Conservation (phyloP, 208 protist species). For the Crithidia brevicula region DNA sequence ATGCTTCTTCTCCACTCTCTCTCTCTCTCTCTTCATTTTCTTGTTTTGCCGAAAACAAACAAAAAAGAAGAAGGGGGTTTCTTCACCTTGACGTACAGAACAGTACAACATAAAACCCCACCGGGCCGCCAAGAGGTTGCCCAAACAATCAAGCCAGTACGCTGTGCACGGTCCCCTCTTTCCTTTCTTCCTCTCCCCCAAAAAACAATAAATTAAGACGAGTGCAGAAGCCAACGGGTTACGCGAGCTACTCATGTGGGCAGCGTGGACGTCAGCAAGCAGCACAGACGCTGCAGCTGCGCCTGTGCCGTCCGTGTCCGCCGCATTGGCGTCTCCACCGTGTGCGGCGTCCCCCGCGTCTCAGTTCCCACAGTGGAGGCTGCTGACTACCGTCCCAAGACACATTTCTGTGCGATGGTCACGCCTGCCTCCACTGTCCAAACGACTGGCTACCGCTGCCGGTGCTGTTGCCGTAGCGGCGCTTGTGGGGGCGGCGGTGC, state of each 20-base stretch:
- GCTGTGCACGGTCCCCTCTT: too few species aligned
- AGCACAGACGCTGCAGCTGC: too few species aligned
- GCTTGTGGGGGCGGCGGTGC: neutral
- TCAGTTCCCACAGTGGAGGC: constrained; percentile 13
- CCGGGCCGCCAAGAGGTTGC: too few species aligned
- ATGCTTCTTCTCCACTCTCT: neutral
- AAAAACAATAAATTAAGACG: neutral
- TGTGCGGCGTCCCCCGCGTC: neutral
- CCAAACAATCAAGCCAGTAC: too few species aligned
- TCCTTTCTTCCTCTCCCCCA: too few species aligned
- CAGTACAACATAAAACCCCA: too few species aligned
- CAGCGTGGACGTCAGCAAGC: constrained; percentile 23
- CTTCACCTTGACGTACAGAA: too few species aligned
- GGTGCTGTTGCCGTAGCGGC: neutral
- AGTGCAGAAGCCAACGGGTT: too few species aligned
- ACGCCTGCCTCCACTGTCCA: neutral
- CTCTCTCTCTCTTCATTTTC: neutral
- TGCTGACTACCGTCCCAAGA: constrained; percentile 8
- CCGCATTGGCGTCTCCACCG: neutral
- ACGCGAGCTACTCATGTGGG: too few species aligned
- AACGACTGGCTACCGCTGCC: neutral
- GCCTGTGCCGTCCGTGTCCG: neutral
- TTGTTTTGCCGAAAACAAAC: neutral
- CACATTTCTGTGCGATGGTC: neutral
- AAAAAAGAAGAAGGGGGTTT: neutral